phyloP scores from a whole-genome alignment of 768 basidiomycete genomes.

The Mycena vulgaris region DNA sequence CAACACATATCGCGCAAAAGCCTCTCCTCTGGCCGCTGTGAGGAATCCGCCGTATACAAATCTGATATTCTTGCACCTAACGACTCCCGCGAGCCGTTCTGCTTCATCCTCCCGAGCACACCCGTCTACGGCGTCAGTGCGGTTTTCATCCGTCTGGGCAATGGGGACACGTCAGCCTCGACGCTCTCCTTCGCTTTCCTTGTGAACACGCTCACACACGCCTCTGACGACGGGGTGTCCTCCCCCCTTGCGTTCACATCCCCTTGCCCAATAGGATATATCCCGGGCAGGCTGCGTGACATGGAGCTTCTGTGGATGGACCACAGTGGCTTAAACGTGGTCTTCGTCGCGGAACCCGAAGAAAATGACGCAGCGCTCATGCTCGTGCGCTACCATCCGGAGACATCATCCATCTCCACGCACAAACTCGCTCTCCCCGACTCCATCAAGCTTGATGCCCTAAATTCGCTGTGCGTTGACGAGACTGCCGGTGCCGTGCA shows the following conservation, averaged over 20 bases:
- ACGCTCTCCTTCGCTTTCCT: slow-evolving; percentile 18
- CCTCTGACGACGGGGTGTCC: slow-evolving; percentile 17
- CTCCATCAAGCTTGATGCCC: background rate
- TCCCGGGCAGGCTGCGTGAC: background rate
- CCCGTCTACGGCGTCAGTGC: slow-evolving; percentile 30
- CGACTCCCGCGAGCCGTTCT: background rate
- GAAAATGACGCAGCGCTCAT: background rate
- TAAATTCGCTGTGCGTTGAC: slow-evolving; percentile 19
- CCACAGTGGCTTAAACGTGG: slow-evolving; percentile 31
- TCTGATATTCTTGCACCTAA: background rate
- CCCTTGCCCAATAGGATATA: background rate
- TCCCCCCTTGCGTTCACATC: slow-evolving; percentile 27
- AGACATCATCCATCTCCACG: slow-evolving; percentile 1
- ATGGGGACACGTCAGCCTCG: background rate
- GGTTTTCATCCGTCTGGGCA: slow-evolving; percentile 11
- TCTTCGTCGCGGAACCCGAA: background rate
- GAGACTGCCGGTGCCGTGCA: slow-evolving; percentile 29
- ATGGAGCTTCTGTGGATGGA: slow-evolving; percentile 26
- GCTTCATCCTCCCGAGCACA: slow-evolving; percentile 20
- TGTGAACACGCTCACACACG: slow-evolving; percentile 10
- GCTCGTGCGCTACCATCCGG: slow-evolving; percentile 33
- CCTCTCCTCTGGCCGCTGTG: slow-evolving; percentile 18
- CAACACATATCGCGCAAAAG: slow-evolving; percentile 31
- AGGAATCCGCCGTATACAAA: slow-evolving; percentile 8
- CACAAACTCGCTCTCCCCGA: slow-evolving; percentile 25